Evolutionary conservation across 2,329 filamentous ascomycete genomes (phyloP), one percentile per base, ranked within the genome.

Genomic region (Talaromyces sp.): DNA sequence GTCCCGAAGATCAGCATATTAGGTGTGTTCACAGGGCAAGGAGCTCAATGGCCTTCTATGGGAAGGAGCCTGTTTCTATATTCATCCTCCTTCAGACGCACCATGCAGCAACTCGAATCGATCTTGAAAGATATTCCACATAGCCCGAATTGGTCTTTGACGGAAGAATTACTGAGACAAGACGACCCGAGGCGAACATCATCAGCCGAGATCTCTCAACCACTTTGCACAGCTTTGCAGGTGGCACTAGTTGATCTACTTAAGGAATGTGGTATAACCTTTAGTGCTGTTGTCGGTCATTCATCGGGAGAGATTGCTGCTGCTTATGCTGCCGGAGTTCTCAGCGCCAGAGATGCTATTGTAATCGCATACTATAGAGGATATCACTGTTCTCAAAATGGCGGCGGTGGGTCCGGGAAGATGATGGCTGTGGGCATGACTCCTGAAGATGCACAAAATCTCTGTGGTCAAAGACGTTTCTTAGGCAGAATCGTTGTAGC

Each of bases 231-330:
- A 11, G 66, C 65, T 9, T 33, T 69, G 1, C 66, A 69, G 46
- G 52, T 69, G 8, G 59, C 53, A 2, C 40, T 67, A 2, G 61
- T 67, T 4, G 59, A 63, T 21, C 43, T 67, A 15, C 58, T 68
- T 22, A 54, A 57, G 0, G 52, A 63, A 1, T 68, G 68, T n/a
- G 71, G 72, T 10, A 58, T 79, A 17, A 55, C 48, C 0, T 69
- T 75, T 4, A 37, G 53, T 8, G 70, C 68, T 1, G 74, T 77
- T 2, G 70, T 78, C 2, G 78, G 79, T n/a, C 79, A 81, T 63
- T 80, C 77, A 0, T 76, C 73, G 0, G 79, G 79, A 8, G 79
- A 81, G 63, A 80, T 81, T 17, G 78, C 67, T 0, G 79, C 79
- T 0, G 80, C 77, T 0, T 83, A 80, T 61, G 78, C 79, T 0